Base-by-base conservation (phyloP, 768 basidiomycete species). In the Mycena vitilis region DNA sequence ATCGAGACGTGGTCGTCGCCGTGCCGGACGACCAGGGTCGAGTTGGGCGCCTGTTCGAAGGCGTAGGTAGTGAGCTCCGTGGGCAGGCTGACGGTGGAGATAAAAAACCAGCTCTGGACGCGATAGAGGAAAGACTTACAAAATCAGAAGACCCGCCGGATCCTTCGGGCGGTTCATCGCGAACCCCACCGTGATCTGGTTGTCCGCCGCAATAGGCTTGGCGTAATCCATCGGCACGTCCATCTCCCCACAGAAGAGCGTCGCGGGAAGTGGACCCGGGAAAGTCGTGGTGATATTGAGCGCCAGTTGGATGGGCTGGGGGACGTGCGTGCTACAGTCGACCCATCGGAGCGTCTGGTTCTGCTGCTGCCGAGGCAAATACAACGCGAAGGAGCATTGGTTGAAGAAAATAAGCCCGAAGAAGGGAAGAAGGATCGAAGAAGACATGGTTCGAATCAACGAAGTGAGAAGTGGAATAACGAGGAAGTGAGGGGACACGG, bases 201-300 rank as follows among this genome's bases (percentile, higher is more conserved):
- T 74, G 23, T 42, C 38, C 38, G 34, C 6, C 2, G 13, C 53
- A 25, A 73, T 53, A 20, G 73, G 69, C 49, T 73, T 60, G 2
- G 66, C 4, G 37, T 73, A 74, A 55, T 74, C 73, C 71, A 74
- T 68, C 25, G 73, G 73, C n/a, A 74, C 73, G 47, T 74, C 70
- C 25, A 74, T 47, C 47, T 69, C 69, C 18, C 54, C 54, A 38
- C 54, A 56, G 20, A 40, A 22, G 54, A 56, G 54, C 22, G 38
- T 56, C 38, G 54, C 22, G 10, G 54, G 54, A 5, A 56, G 54
- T 1, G 54, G 37, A 5, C 54, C 23, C 13, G 38, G 15, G 38
- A 56, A 56, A 11, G 54, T 30, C 30, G 30, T 56, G 37, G 54
- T 56, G 54, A 56, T 56, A n/a, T 56, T 56, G 38, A 56, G 38